Evolutionary conservation across 805 yeast species (phyloP).

Genomic region (Scheffersomyces stipitis): DNA sequence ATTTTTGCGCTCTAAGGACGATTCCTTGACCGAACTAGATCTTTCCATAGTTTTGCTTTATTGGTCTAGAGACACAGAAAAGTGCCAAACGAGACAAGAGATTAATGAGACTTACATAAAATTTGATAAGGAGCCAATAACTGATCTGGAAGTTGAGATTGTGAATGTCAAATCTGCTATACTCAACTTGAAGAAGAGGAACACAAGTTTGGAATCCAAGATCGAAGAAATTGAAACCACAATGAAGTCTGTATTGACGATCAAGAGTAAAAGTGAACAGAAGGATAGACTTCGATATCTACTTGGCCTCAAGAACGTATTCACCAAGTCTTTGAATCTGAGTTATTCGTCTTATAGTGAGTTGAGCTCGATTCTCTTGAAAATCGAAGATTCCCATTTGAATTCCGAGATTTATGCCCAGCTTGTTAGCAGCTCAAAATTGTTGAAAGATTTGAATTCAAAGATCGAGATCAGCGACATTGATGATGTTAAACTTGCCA

Average conservation of each 20-base stretch:
- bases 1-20: constrained; percentile 6
- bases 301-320: constrained; percentile 13
- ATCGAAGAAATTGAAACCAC: constrained; percentile 11
- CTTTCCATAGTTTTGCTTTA: constrained; percentile 25
- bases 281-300: constrained; percentile 17
- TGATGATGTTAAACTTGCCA: constrained; percentile 24
- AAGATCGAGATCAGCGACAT: constrained; percentile 26
- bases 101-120: constrained; percentile 20
- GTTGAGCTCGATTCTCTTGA: constrained; percentile 22
- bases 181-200: constrained; percentile 17
- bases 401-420: constrained; percentile 26
- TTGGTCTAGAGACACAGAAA: constrained; percentile 25
- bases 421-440: constrained; percentile 23
- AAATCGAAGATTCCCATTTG: constrained; percentile 36
- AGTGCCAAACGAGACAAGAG: constrained; percentile 7
- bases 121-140: constrained; percentile 15
- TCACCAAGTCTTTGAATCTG: constrained; percentile 16
- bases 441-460: constrained; percentile 28
- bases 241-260: constrained; percentile 1
- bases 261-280: constrained; percentile 12
- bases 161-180: constrained; percentile 24
- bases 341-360: constrained; percentile 17
- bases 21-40: constrained; percentile 20
- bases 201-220: constrained; percentile 14
- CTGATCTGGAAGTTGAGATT: constrained; percentile 32